Evolutionary conservation across 306 rosid genomes (phyloP).

Genomic region (Neltuma alba): DNA sequence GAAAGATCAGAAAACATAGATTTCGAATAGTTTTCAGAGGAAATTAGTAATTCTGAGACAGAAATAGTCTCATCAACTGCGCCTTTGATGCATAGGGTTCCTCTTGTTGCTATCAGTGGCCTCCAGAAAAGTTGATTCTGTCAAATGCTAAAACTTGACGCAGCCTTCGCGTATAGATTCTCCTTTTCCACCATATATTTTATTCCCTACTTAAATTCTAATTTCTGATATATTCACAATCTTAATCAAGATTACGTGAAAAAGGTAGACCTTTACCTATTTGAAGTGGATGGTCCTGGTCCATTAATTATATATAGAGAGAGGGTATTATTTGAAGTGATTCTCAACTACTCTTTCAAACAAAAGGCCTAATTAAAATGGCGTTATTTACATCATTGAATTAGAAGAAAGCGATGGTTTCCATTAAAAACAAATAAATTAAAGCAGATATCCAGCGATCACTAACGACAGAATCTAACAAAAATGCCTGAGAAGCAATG

Average conservation of each 20-base stretch:
- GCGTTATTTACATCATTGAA: not conserved
- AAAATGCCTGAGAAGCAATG: not conserved
- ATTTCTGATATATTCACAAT: not conserved
- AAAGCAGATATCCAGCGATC: not conserved
- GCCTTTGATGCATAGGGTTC: conserved; percentile 4
- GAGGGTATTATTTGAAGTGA: too few relatives aligned
- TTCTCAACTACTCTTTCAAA: not conserved
- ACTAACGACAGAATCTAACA: not conserved
- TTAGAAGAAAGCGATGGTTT: not conserved
- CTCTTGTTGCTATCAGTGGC: not conserved
- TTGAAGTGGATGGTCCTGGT: not conserved
- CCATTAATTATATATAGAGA: not conserved
- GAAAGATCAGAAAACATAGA: conserved; percentile 11
- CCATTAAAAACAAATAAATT: not conserved
- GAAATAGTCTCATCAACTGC: not conserved
- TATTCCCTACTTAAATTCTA: not conserved
- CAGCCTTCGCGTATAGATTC: conserved; percentile 33
- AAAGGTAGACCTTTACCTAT: not conserved
- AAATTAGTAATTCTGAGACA: conserved; percentile 25
- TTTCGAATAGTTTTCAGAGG: conserved; percentile 21
- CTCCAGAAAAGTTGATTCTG: not conserved
- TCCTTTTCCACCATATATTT: not conserved
- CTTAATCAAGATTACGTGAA: not conserved
- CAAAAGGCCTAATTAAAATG: not conserved
- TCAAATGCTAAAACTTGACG: conserved; percentile 37